phyloP scores from a whole-genome alignment of 2,329 filamentous ascomycete species.

The Colletotrichum neosansevieriae region DNA sequence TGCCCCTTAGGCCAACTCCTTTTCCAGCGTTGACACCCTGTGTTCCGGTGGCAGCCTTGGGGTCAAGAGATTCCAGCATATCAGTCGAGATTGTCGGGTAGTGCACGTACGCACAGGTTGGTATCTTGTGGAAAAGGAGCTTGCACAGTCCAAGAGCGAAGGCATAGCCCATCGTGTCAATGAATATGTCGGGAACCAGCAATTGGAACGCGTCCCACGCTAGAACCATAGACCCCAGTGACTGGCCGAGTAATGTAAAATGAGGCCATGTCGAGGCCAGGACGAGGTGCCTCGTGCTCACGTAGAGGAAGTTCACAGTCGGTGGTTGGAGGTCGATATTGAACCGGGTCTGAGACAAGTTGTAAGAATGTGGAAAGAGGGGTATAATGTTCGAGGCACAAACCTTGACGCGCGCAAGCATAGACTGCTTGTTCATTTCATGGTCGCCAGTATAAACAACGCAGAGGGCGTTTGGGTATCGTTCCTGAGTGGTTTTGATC shows the following conservation, averaged over 20 bases:
- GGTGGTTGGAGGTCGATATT: constrained; percentile 90
- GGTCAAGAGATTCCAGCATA: constrained; percentile 88
- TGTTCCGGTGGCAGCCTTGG: constrained; percentile 65
- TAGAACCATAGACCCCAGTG: constrained; percentile 85
- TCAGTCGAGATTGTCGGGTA: constrained; percentile 99
- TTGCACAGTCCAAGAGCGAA: constrained; percentile 88
- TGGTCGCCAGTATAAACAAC: constrained; percentile 97
- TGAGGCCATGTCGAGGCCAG: constrained; percentile 88
- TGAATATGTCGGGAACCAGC: constrained; percentile 90
- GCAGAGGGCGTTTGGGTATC: constrained; percentile 90
- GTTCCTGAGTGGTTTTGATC: constrained; percentile 87
- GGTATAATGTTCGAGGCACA: constrained; percentile 41
- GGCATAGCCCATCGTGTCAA: constrained; percentile 98
- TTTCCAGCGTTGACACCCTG: constrained; percentile 87
- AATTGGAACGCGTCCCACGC: constrained; percentile 95
- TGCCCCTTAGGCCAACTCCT: constrained; percentile 78
- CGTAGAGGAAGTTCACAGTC: constrained; percentile 88
- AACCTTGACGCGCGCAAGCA: constrained; percentile 82
- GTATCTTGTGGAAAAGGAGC: constrained; percentile 81
- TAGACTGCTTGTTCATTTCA: constrained; percentile 83
- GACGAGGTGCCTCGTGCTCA: constrained; percentile 88
- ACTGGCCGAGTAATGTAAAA: constrained; percentile 95
- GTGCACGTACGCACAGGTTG: constrained; percentile 94
- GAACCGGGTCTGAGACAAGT: constrained; percentile 78
- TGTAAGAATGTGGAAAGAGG: constrained; percentile 12